Base-by-base conservation (phyloP, 306 rosid genomes). In the Senna siamea region DNA sequence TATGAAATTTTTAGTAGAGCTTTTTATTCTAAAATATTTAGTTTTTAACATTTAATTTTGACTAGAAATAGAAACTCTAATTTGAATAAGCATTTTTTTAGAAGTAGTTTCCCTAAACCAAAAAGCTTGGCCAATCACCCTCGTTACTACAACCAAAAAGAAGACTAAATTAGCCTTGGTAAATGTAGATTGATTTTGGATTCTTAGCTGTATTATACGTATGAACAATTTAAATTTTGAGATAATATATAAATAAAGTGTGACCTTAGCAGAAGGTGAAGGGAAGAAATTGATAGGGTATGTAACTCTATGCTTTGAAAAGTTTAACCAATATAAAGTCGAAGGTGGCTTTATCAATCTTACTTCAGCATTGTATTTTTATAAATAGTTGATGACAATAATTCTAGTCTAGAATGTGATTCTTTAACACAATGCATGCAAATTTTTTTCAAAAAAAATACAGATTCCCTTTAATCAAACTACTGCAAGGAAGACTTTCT, bases 331-430 rank as follows among this genome's bases (percentile, higher is more conserved):
- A 19, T 52, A 52, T 52, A 52, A 52, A 3, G 58, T 19, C 2
- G 4, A 22, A 2, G 17, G 5, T 1, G 3, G n/a, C 61, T 53
- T 20, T 26, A 53, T 22, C 60, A 54, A 23, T 54, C 60, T 54
- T 22, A 54, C 60, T 32, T 59, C 43, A 59, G 44, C 44, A 59
- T 32, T 58, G 41, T 59, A 59, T 57, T 57, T 1, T 57, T 57
- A 26, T 32, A 32, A 9, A 5, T 58, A 15, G 65, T 30, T 58
- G 12, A 58, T 7, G 43, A 5, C 65, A 32, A 14, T 9, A 32
- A 59, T 34, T 15, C 44, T 8, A 0, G 10, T 1, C 52, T 0
- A 34, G 46, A 0, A 26, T 17, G 19, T 7, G 0, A 14, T 5
- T 19, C 46, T 38, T 14, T 2, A 14, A 30, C 30, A 26, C 1